Evolutionary conservation across 2,329 filamentous ascomycete species (phyloP).

Genomic region (Proliferodiscus dingleyae): DNA sequence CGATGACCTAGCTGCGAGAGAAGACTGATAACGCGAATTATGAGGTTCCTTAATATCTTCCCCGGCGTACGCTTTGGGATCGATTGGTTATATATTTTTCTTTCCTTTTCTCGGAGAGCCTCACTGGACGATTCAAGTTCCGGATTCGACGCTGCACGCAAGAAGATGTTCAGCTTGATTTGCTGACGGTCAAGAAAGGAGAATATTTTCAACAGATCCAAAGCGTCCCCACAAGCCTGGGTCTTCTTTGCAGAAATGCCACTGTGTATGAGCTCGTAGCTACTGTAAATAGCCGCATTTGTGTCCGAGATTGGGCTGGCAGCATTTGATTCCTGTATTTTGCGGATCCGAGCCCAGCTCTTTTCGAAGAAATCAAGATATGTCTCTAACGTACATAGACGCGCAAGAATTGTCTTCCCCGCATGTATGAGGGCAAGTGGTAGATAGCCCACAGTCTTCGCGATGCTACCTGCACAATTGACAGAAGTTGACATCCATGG

Average conservation of each 20-base stretch:
- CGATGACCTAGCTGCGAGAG: not conserved
- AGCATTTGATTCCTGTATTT: not conserved
- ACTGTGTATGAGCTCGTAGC: slow-evolving; percentile 27
- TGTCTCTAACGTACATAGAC: slow-evolving; percentile 5
- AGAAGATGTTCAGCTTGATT: slow-evolving; percentile 25
- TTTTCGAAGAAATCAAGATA: slow-evolving; percentile 10
- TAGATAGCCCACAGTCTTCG: slow-evolving; percentile 23
- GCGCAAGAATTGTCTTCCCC: slow-evolving; percentile 12
- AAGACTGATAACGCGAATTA: slow-evolving; percentile 2
- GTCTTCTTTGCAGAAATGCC: slow-evolving; percentile 18
- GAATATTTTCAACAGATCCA: slow-evolving; percentile 32
- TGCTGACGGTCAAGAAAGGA: slow-evolving; percentile 31
- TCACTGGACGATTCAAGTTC: slow-evolving; percentile 9
- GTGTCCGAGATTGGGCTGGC: not conserved
- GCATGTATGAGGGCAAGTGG: slow-evolving; percentile 30
- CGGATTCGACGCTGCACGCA: slow-evolving; percentile 19
- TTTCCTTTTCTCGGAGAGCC: slow-evolving; percentile 1
- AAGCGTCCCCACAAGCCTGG: slow-evolving; percentile 26
- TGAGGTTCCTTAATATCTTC: slow-evolving; percentile 1
- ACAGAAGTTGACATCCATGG: slow-evolving; percentile 6
- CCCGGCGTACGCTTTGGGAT: not conserved
- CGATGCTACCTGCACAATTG: slow-evolving; percentile 16
- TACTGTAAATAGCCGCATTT: slow-evolving; percentile 27
- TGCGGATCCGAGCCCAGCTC: slow-evolving; percentile 10
- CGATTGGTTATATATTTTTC: not conserved